phyloP scores from a whole-genome alignment of 108 stramenopile genomes.

The Cylindrotheca closterium region DNA sequence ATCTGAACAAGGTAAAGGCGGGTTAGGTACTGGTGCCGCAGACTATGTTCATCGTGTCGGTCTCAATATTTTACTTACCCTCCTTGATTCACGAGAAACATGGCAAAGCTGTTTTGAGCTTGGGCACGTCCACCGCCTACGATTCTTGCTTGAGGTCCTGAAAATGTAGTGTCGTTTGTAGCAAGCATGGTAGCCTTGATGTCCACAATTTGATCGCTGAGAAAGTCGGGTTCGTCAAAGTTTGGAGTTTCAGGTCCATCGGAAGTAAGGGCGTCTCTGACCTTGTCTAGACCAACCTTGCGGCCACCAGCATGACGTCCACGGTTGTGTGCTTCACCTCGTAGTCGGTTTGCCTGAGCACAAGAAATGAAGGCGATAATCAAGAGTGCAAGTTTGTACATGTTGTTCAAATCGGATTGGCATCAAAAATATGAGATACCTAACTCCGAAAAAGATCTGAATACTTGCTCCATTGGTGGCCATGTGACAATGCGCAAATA shows the following conservation, averaged over 20 bases:
- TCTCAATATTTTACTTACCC: no score
- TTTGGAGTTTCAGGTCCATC: background rate
- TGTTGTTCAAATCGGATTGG: no score
- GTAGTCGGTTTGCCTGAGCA: background rate
- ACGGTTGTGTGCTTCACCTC: background rate
- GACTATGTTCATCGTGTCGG: no score
- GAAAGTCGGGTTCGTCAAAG: no score
- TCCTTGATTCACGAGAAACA: constrained; percentile 2
- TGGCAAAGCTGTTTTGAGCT: constrained; percentile 17
- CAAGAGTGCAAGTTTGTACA: background rate
- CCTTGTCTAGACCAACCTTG: background rate
- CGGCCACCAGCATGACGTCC: background rate
- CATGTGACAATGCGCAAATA: background rate
- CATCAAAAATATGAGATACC: background rate
- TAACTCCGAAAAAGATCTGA: background rate
- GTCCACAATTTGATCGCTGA: no score
- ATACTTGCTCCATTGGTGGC: background rate
- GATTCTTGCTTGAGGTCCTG: background rate
- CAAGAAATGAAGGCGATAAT: background rate
- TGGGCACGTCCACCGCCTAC: background rate
- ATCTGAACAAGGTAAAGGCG: no score
- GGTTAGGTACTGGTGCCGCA: no score
- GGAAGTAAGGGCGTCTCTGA: no score
- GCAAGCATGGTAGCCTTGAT: no score
- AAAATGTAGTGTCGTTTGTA: background rate